A percentile compares a stretch with the other conserved stretches of the same genome.
These are phyloP conservation scores for Sordariomycetes sp. DNA, from an alignment of 2,329 filamentous ascomycete genomes.

Conservation along the genomic window DNA sequence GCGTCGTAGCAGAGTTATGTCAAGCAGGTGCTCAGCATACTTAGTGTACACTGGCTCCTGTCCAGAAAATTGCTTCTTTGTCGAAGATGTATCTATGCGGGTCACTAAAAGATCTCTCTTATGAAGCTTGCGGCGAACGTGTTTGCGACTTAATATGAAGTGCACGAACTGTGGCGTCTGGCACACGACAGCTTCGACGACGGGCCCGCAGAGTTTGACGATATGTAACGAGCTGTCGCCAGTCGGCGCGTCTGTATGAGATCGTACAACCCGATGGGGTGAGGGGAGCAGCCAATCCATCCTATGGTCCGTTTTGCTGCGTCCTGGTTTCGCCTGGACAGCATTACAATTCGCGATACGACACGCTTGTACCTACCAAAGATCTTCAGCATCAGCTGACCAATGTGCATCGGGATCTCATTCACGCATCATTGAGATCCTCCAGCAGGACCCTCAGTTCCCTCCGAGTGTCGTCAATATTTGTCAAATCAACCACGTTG, in stretches of 20 bases:
- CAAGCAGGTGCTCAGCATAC: constrained; percentile 5
- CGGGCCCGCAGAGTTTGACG: constrained; percentile 13
- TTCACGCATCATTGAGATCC: not conserved
- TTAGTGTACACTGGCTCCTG: not conserved
- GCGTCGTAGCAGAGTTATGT: constrained; percentile 5
- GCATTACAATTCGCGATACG: not conserved
- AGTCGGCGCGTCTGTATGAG: not conserved
- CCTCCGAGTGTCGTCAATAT: not conserved
- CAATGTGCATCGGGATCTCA: not conserved
- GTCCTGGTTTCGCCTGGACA: not conserved
- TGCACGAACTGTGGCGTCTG: constrained; percentile 16
- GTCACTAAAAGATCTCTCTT: not conserved
- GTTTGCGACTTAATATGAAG: constrained; percentile 13
- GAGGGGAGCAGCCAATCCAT: constrained; percentile 10
- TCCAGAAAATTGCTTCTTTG: constrained; percentile 1
- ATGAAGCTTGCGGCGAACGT: not conserved
- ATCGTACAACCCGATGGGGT: constrained; percentile 8
- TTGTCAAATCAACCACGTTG: constrained; percentile 1
- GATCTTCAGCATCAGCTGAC: not conserved
- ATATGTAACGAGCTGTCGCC: constrained; percentile 6
- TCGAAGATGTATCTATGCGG: constrained; percentile 5
- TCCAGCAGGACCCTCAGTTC: not conserved
- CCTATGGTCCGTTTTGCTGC: constrained; percentile 5
- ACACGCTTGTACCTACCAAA: not conserved
- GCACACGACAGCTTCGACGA: constrained; percentile 16